phyloP scores from a whole-genome alignment of 225 moss, liverwort and hornwort genomes.

The Bryoerythrophyllum caledonicum region DNA sequence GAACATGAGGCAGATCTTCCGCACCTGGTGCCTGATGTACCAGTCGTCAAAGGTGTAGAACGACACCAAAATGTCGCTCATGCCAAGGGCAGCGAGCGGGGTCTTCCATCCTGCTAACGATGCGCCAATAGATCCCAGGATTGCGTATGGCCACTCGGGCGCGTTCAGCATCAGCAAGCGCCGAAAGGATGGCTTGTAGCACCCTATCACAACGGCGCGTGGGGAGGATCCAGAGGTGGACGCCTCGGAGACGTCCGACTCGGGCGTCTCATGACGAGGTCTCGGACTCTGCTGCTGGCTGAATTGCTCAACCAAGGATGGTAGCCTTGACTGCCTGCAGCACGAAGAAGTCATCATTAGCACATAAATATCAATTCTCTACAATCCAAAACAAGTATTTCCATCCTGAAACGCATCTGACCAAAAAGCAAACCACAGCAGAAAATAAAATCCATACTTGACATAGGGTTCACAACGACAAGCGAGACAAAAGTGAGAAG shows the following conservation, averaged over 20 bases:
- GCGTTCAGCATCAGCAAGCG: constrained; percentile 47
- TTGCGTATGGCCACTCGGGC: constrained; percentile 60
- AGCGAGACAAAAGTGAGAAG: constrained; percentile 4
- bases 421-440: background rate
- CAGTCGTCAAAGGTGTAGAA: constrained; percentile 54
- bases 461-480: background rate
- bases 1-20: constrained; percentile 58
- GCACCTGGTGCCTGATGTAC: constrained; percentile 57
- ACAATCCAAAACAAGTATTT: background rate
- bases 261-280: constrained; percentile 24
- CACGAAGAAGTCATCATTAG: constrained; percentile 9
- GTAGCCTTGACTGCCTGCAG: constrained; percentile 42
- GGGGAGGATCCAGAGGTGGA: constrained; percentile 47
- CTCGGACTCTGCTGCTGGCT: constrained; percentile 18
- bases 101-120: constrained; percentile 64
- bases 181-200: constrained; percentile 41
- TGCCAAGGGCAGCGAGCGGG: constrained; percentile 56
- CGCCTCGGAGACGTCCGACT: constrained; percentile 37
- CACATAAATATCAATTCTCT: background rate
- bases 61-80: constrained; percentile 61
- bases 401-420: background rate
- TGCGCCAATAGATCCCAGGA: constrained; percentile 57
- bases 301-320: constrained; percentile 42
- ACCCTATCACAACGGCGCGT: constrained; percentile 12
- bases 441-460: background rate